phyloP scores from a whole-genome alignment of 2,329 filamentous ascomycete species.

The Parastagonospora avenae region DNA sequence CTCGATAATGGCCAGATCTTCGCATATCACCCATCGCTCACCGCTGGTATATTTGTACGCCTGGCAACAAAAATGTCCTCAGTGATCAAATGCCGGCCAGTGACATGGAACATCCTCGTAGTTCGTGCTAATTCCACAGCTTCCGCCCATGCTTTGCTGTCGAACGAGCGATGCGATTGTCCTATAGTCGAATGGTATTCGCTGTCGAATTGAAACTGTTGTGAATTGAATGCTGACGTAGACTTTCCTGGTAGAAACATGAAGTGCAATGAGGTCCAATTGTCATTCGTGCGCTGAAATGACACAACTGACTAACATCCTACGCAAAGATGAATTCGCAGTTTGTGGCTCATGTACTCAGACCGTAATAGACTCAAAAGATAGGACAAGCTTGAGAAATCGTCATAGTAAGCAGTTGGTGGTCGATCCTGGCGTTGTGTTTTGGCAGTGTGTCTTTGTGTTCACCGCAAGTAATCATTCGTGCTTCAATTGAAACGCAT shows the following conservation, averaged over 20 bases:
- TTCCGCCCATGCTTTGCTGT: constrained; percentile 57
- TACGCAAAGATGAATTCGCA: constrained; percentile 62
- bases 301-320: constrained; percentile 62
- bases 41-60: too few species aligned
- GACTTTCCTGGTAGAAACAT: constrained; percentile 78
- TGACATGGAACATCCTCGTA: constrained; percentile 61
- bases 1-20: too few species aligned
- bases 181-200: constrained; percentile 27
- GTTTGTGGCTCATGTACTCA: too few species aligned
- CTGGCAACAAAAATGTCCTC: constrained; percentile 56
- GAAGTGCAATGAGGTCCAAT: constrained; percentile 69
- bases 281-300: constrained; percentile 74
- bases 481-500: too few species aligned
- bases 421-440: too few species aligned
- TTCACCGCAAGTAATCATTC: too few species aligned
- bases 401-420: too few species aligned
- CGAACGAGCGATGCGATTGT: constrained; percentile 48
- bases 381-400: neutral
- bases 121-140: constrained; percentile 59
- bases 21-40: too few species aligned
- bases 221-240: constrained; percentile 66
- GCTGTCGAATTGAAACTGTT: constrained; percentile 10
- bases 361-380: neutral
- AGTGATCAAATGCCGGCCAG: constrained; percentile 59
- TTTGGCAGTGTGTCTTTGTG: too few species aligned